Base-by-base conservation (phyloP, 2,329 filamentous ascomycete genomes). In the Phialophora verrucosa region DNA sequence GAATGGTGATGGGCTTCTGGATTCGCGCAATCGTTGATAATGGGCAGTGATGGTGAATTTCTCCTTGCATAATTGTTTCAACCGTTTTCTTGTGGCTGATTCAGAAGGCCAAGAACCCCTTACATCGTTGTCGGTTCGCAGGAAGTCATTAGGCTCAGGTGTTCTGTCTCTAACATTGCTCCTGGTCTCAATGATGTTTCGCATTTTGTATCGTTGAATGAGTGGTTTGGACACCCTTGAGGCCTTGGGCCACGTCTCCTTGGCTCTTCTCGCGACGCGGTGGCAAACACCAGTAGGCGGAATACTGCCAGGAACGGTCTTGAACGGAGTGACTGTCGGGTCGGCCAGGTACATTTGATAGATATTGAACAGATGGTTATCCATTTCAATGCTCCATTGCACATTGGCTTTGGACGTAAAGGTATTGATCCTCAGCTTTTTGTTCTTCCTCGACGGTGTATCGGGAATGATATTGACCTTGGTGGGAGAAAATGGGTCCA, bases 341-440 rank as follows among this genome's bases (percentile, higher is more conserved):
- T 89, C 87, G 68, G 87, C 85, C n/a, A 89, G 78, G 74, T 88
- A 89, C 61, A 83, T 81, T 78, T 88, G 85, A 76, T 88, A 90
- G 8, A 85, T 87, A 74, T 87, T 84, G 87, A 87, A 89, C 35
- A 90, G 77, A 73, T 90, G 87, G 63, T 85, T 83, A 73, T 90
- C 87, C 86, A 88, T 89, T 59, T 87, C 86, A 51, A 83, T 78
- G 4, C 84, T 88, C 83, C 87, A 90, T 49, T 75, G 73, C 57
- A 71, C 71, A 31, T 74, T 72, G n/a, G 71, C 71, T 55, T 69
- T 72, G 31, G 68, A 62, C 61, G 67, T 71, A 29, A 69, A 54
- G 14, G 74, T 70, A n/a, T 76, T 67, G 61, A 74, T 69, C 11
- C 68, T 71, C 35, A 73, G 69, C 27, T 71, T 73, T 25, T 73